A percentile compares a stretch with the other conserved stretches of the same genome.
These are phyloP conservation scores for Aspergillus coremiiformis DNA, from an alignment of 495 filamentous ascomycete genomes.

Conservation along the genomic window DNA sequence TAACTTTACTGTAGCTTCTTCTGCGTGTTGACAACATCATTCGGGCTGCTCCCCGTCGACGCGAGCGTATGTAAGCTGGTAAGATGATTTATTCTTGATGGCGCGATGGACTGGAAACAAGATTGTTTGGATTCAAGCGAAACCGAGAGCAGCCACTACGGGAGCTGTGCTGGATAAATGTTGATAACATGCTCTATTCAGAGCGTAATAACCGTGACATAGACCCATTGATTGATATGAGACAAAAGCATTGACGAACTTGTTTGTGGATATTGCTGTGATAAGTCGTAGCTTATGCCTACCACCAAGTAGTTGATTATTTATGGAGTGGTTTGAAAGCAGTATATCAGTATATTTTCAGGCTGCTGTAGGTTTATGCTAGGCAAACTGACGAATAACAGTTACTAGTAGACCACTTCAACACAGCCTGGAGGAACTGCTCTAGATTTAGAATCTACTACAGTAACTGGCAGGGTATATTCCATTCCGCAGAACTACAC, in stretches of 20 bases:
- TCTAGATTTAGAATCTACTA: too few species aligned
- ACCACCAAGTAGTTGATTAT: too few species aligned
- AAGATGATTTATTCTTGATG: constrained; percentile 8
- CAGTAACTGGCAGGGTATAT: too few species aligned
- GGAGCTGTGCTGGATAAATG: constrained; percentile 5
- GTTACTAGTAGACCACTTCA: too few species aligned
- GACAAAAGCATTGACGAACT: constrained; percentile 13
- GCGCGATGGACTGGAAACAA: constrained; percentile 4
- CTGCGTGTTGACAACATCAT: constrained; percentile 86
- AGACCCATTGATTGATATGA: constrained; percentile 13
- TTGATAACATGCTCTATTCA: constrained; percentile 10
- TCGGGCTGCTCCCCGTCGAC: constrained; percentile 63
- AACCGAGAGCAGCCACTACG: neutral
- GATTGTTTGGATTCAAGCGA: constrained; percentile 3
- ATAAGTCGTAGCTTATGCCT: neutral
- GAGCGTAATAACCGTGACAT: constrained; percentile 18
- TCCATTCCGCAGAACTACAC: too few species aligned
- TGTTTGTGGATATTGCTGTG: neutral
- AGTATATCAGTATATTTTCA: too few species aligned
- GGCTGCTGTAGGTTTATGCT: too few species aligned
- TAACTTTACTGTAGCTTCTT: constrained; percentile 47
- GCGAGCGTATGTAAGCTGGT: constrained; percentile 58
- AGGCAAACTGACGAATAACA: too few species aligned
- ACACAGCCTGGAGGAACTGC: too few species aligned
- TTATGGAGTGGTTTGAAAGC: too few species aligned